Base-by-base conservation (phyloP, 1,284 basidiomycete genomes). In the Porodaedalea pini region DNA sequence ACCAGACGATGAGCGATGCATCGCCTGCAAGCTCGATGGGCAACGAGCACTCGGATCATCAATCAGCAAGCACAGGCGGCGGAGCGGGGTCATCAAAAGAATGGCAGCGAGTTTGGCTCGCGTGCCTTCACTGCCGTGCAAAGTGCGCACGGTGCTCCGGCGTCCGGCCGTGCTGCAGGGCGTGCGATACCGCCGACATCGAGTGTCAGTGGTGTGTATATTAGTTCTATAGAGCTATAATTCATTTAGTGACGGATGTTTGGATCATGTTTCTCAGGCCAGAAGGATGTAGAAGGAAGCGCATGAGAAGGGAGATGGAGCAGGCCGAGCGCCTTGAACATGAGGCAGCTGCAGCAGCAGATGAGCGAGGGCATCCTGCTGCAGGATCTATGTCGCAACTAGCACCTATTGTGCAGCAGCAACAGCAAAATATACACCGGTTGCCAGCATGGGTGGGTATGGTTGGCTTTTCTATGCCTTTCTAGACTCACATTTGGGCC, bases 71-170 rank as follows among this genome's bases (percentile, higher is more conserved):
- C 45, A 7, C 29, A 31, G 45, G 45, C 15, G 11, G 6, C 0
- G 13, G 13, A 27, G 31, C 32, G 2, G 23, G 19, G n/a, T 17
- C 51, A 17, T 11, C 32, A 31, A 32, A 21, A 31, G 47, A 54
- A 17, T 41, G 47, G 23, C 53, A 39, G 15, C 53, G 53, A 27
- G 53, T 54, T 27, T 39, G 32, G n/a, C 54, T 65, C 23, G 64
- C 64, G 2, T 65, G 64, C 40, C 62, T 61, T 54, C 62, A 63
- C 51, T 75, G 73, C 58, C 63, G 73, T 8, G 63, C 68, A 1
- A 75, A 74, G 55, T 63, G 72, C 15, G 70, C 71, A 40, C 61
- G 72, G 54, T 75, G 73, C 62, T 69, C 67, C 11, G 73, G 73
- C 5, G 66, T 66, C 4, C 67, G 66, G 45, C 72, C 72, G 2